Evolutionary conservation across 202 grass and related monocot species (phyloP).

Genomic region (Saccharum hybrid): DNA sequence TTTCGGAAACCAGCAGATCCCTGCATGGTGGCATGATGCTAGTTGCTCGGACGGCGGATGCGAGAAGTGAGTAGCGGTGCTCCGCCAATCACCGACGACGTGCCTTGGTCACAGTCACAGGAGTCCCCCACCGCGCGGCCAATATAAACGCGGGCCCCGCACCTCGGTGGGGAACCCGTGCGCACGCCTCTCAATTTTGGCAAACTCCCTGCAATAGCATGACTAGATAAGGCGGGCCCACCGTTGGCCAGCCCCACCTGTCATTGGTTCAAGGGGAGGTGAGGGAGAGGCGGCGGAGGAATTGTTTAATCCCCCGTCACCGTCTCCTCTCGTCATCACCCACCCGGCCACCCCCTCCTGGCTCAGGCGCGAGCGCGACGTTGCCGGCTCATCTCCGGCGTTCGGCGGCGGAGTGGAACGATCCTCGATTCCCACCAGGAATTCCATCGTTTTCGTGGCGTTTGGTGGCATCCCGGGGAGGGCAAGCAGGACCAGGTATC

Average conservation of each 20-base stretch:
- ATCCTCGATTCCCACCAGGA: background rate
- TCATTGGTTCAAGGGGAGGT: slow-evolving; percentile 34
- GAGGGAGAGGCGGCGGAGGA: background rate
- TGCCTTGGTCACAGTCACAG: background rate
- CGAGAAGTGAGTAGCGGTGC: background rate
- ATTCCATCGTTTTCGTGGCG: background rate
- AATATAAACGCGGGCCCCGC: too few relatives aligned
- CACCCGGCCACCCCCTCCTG: too few relatives aligned
- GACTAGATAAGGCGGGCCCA: slow-evolving; percentile 48
- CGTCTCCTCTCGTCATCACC: slow-evolving; percentile 33
- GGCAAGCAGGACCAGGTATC: slow-evolving; percentile 8
- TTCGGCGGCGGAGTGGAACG: slow-evolving; percentile 23
- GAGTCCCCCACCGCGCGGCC: background rate
- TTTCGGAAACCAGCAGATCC: background rate
- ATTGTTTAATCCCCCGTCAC: slow-evolving; percentile 23
- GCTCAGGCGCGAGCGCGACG: slow-evolving; percentile 25
- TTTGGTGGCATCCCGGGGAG: background rate
- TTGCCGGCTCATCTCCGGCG: slow-evolving; percentile 30
- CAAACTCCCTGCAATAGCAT: slow-evolving; percentile 30
- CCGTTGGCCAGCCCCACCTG: slow-evolving; percentile 42
- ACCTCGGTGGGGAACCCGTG: background rate
- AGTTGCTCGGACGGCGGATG: too few relatives aligned
- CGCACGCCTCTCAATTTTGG: slow-evolving; percentile 39
- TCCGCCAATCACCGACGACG: slow-evolving; percentile 7
- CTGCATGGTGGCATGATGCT: too few relatives aligned